A percentile compares a stretch with the other conserved stretches of the same genome.
Conservation (phyloP, 139 green algal genomes). For the Desmodesmus armatus region DNA sequence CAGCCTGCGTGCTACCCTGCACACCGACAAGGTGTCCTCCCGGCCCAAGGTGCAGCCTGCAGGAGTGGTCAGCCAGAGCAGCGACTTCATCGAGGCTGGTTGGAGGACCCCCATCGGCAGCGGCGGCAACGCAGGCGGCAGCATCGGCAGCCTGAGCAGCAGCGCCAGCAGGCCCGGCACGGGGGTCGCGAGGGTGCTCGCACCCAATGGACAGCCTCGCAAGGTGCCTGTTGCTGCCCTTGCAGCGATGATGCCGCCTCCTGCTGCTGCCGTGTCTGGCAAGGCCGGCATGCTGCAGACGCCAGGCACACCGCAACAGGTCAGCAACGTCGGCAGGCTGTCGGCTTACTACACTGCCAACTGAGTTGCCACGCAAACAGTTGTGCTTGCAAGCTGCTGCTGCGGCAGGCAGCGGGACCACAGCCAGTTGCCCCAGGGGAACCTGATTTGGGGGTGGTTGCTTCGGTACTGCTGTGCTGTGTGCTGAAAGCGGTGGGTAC, state of each 20-base stretch:
- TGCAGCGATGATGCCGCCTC: neutral
- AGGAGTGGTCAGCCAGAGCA: constrained; percentile 29
- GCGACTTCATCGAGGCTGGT: constrained; percentile 20
- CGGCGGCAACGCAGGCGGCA: neutral
- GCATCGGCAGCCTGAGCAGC: neutral
- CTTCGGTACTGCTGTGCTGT: no score
- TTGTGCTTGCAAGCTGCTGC: no score
- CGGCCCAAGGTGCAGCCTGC: constrained; percentile 31
- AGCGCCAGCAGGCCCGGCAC: constrained; percentile 19
- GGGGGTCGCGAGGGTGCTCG: constrained; percentile 75
- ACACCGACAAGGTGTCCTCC: constrained; percentile 57
- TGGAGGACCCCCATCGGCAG: constrained; percentile 18
- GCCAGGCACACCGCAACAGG: neutral
- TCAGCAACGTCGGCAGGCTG: neutral
- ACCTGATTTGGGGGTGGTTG: no score
- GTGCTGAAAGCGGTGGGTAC: no score
- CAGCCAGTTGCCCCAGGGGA: no score
- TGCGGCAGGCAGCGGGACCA: neutral
- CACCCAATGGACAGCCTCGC: constrained; percentile 88
- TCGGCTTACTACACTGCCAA: constrained; percentile 29
- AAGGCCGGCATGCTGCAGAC: neutral
- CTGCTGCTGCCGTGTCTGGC: neutral
- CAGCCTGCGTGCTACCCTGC: constrained; percentile 56
- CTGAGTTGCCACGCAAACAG: no score
- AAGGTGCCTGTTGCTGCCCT: constrained; percentile 82